Percentiles rank a stretch among this genome's conserved stretches.
These are phyloP conservation scores for Ceratobasidium sp. DNA, from an alignment of 1,284 basidiomycete genomes.

Conservation along the genomic window DNA sequence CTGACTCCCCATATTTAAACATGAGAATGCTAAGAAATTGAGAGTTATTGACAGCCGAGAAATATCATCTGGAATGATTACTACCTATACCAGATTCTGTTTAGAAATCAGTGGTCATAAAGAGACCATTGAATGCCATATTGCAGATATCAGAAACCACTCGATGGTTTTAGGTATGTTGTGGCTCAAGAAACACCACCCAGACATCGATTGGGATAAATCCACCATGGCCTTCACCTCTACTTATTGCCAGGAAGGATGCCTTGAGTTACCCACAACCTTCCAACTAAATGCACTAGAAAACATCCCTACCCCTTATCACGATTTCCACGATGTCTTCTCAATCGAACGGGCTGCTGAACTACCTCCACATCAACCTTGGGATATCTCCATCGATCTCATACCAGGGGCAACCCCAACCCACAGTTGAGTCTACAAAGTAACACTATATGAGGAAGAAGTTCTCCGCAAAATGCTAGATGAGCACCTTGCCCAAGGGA, in stretches of 20 bases:
- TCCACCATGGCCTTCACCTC: background rate
- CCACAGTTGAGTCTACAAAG: conserved; percentile 17
- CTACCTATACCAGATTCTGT: background rate
- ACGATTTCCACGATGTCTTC: conserved; percentile 19
- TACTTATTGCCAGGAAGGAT: background rate
- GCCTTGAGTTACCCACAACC: background rate
- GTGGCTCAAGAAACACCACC: background rate
- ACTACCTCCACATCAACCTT: conserved; percentile 31
- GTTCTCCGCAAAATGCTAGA: conserved; percentile 29
- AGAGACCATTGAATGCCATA: background rate
- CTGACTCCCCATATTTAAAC: background rate
- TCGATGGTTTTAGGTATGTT: background rate
- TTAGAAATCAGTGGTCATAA: background rate
- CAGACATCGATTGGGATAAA: background rate
- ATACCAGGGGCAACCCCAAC: conserved; percentile 3
- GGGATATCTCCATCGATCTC: conserved; percentile 40
- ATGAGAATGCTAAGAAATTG: background rate
- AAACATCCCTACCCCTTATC: conserved; percentile 2
- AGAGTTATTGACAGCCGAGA: conserved; percentile 1
- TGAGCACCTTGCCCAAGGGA: conserved; percentile 18
- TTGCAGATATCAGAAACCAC: background rate
- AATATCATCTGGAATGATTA: background rate
- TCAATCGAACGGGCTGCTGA: conserved; percentile 6
- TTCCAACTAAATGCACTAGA: background rate
- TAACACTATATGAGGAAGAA: conserved; percentile 1